These are phyloP conservation scores for Thermomucor indicae-seudaticae DNA, from an alignment of 371 early-diverging fungal species.

Conservation along the genomic window DNA sequence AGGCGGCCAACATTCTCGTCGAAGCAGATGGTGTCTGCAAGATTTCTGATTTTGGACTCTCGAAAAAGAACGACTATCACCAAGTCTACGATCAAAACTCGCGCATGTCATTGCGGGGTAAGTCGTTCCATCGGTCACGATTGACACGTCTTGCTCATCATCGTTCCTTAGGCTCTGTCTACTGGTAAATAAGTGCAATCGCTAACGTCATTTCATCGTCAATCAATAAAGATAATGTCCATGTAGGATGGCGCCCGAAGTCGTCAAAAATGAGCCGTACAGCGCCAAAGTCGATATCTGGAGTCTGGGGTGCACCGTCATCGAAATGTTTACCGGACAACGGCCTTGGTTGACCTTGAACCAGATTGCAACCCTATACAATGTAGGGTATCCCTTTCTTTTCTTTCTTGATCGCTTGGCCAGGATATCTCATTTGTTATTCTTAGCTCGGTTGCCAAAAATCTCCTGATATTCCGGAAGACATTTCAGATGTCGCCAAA, in stretches of 20 bases:
- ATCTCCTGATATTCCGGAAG: constrained; percentile 65
- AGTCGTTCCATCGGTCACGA: too few species aligned
- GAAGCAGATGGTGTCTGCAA: constrained; percentile 88
- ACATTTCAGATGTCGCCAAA: constrained; percentile 57
- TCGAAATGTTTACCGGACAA: constrained; percentile 93
- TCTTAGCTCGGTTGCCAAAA: constrained; percentile 14
- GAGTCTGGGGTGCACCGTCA: constrained; percentile 85
- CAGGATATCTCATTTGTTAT: not conserved
- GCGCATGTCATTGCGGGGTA: constrained; percentile 19
- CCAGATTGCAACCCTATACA: constrained; percentile 84
- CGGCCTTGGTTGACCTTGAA: constrained; percentile 88
- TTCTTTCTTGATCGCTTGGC: not conserved
- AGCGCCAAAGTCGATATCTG: constrained; percentile 86
- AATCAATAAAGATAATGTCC: not conserved
- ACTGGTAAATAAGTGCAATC: constrained; percentile 5
- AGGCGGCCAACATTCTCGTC: constrained; percentile 91
- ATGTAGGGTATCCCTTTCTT: constrained; percentile 9
- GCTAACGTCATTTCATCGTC: not conserved
- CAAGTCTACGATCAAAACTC: constrained; percentile 43
- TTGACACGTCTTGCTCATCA: too few species aligned
- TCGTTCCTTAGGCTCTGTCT: constrained; percentile 16
- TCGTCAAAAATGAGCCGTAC: constrained; percentile 68
- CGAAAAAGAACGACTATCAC: constrained; percentile 68
- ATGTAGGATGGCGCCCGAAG: constrained; percentile 90
- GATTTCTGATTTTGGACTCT: constrained; percentile 98